Conservation (phyloP, 169 alveolate species). For the Neospora caninum region DNA sequence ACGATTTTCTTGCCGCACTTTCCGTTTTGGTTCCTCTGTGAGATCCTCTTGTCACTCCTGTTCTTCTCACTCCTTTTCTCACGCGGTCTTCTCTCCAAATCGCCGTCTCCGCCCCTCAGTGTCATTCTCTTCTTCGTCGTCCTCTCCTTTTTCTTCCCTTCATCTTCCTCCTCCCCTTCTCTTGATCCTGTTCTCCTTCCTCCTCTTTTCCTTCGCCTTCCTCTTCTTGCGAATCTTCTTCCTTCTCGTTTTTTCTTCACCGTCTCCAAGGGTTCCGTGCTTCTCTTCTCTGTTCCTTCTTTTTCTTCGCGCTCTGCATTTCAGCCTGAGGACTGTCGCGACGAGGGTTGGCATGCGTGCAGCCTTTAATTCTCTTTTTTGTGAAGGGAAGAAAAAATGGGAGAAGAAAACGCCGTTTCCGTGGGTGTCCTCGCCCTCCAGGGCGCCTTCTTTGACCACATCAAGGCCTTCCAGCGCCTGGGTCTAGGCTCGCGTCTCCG, state of each 20-base stretch:
- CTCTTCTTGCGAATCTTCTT: neutral
- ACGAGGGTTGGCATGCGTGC: too few species aligned
- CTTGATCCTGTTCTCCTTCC: neutral
- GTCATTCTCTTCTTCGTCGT: neutral
- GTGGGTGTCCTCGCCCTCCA: slow-evolving; percentile 61
- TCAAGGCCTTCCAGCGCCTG: neutral
- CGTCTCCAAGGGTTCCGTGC: neutral
- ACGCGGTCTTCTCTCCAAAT: too few species aligned
- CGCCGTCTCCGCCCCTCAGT: too few species aligned
- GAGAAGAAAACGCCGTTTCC: neutral
- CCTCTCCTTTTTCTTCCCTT: neutral
- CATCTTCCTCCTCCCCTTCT: neutral
- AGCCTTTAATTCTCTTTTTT: too few species aligned
- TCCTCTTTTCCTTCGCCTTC: neutral
- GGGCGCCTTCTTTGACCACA: slow-evolving; percentile 61
- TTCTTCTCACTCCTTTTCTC: too few species aligned
- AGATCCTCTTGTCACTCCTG: too few species aligned
- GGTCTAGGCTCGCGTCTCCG: neutral
- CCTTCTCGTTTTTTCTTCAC: neutral
- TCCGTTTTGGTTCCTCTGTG: too few species aligned
- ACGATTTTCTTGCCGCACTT: too few species aligned
- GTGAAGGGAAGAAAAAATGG: neutral
- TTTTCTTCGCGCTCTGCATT: too few species aligned
- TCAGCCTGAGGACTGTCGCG: neutral
- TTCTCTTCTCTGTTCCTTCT: neutral